Evolutionary conservation across 2,329 filamentous ascomycete genomes (phyloP).

Genomic region (Zymoseptoria ardabiliae): DNA sequence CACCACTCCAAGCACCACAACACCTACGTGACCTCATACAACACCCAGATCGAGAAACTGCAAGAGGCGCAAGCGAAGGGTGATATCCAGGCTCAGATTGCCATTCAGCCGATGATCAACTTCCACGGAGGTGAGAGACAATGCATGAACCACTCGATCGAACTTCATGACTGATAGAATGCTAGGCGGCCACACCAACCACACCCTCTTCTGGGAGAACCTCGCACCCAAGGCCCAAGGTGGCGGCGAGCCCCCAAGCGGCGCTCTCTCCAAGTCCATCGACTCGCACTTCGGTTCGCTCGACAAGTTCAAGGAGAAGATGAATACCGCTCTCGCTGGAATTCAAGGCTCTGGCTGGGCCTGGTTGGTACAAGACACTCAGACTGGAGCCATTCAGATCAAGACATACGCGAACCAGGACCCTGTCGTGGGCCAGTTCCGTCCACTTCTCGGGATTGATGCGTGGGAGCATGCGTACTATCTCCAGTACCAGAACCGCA

Average conservation of each 20-base stretch:
- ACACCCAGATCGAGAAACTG: slow-evolving; percentile 67
- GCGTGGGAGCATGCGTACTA: slow-evolving; percentile 97
- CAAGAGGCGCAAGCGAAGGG: slow-evolving; percentile 48
- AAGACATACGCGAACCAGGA: slow-evolving; percentile 82
- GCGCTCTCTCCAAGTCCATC: slow-evolving; percentile 51
- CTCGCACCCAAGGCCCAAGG: slow-evolving; percentile 59
- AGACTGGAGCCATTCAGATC: slow-evolving; percentile 58
- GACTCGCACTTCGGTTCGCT: slow-evolving; percentile 53
- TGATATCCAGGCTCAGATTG: slow-evolving; percentile 49
- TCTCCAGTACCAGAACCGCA: slow-evolving; percentile 92
- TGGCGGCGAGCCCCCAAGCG: slow-evolving; percentile 57
- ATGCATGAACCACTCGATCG: not conserved
- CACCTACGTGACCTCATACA: slow-evolving; percentile 86
- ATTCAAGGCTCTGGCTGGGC: slow-evolving; percentile 66
- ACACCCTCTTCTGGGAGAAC: slow-evolving; percentile 64
- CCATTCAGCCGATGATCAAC: slow-evolving; percentile 53
- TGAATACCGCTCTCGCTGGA: slow-evolving; percentile 56
- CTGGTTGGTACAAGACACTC: slow-evolving; percentile 69
- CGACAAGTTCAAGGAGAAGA: slow-evolving; percentile 54
- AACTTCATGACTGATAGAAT: not conserved
- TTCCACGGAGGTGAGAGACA: slow-evolving; percentile 52
- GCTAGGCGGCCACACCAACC: slow-evolving; percentile 56
- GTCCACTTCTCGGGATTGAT: slow-evolving; percentile 80
- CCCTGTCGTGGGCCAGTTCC: slow-evolving; percentile 73
- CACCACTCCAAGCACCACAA: slow-evolving; percentile 94